Evolutionary conservation across 768 basidiomycete species (phyloP).

Genomic region (Leccinum truebloodii): DNA sequence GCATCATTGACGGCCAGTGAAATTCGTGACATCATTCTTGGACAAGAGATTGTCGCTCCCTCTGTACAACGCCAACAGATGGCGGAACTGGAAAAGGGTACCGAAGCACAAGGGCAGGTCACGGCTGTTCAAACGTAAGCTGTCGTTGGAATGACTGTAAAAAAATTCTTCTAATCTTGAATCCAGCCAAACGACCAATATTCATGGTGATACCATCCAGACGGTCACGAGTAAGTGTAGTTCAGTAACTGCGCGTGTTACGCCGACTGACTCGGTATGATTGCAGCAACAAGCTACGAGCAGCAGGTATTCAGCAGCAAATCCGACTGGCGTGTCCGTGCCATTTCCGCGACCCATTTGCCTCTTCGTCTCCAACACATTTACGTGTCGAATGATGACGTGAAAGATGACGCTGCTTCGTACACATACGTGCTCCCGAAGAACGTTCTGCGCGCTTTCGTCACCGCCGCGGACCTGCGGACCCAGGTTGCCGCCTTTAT

Average conservation of each 20-base stretch:
- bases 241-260: not conserved
- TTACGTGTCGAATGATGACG: slow-evolving; percentile 98
- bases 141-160: not conserved
- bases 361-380: slow-evolving; percentile 96
- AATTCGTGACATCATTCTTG: slow-evolving; percentile 96
- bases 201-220: slow-evolving; percentile 95
- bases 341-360: slow-evolving; percentile 95
- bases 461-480: slow-evolving; percentile 91
- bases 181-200: slow-evolving; percentile 87
- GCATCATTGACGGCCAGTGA: slow-evolving; percentile 96
- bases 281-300: slow-evolving; percentile 89
- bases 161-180: slow-evolving; percentile 6
- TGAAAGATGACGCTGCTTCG: slow-evolving; percentile 94
- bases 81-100: slow-evolving; percentile 97
- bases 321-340: slow-evolving; percentile 99
- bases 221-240: slow-evolving; percentile 79
- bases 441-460: slow-evolving; percentile 93
- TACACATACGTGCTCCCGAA: slow-evolving; percentile 97
- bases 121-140: slow-evolving; percentile 90
- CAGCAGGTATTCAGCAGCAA: slow-evolving; percentile 99
- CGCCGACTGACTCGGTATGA: slow-evolving; percentile 4
- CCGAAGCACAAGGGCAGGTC: slow-evolving; percentile 92
- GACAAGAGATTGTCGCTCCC: slow-evolving; percentile 96
- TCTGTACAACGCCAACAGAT: slow-evolving; percentile 98
- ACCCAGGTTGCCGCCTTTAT: slow-evolving; percentile 95